Evolutionary conservation across 2,329 filamentous ascomycete species (phyloP).

Genomic region (Cordyceps tenuipes): DNA sequence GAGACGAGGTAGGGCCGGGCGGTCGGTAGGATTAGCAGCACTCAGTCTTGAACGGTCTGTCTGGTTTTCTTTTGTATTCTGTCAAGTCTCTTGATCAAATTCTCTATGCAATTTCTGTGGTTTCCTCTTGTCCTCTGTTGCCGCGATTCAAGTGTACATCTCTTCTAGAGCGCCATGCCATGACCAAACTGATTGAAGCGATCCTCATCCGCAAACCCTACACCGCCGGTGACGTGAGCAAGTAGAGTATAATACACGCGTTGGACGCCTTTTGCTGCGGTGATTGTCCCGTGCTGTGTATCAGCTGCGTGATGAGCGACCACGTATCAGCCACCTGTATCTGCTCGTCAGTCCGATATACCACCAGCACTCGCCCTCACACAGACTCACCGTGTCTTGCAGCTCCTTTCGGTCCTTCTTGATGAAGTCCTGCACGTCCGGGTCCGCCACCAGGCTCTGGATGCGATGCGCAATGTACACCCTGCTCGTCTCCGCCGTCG

Average conservation of each 20-base stretch:
- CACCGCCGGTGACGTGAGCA: conserved; percentile 1
- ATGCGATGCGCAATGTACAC: conserved; percentile 8
- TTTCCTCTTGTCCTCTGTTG: not conserved
- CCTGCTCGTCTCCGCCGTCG: not conserved
- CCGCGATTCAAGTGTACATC: not conserved
- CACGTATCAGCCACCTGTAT: conserved; percentile 1
- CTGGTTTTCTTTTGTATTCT: not conserved
- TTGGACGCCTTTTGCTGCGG: conserved; percentile 3
- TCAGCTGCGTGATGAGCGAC: conserved; percentile 5
- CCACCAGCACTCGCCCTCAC: not conserved
- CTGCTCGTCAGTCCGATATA: not conserved
- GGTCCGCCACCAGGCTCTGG: not conserved
- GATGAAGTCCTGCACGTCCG: conserved; percentile 5
- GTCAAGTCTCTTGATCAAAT: not conserved
- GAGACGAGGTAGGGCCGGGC: not conserved
- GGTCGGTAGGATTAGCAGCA: not conserved
- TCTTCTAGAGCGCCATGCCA: not conserved
- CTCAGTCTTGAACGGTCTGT: not conserved
- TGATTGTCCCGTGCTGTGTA: conserved; percentile 7
- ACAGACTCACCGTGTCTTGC: not conserved
- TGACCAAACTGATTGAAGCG: not conserved
- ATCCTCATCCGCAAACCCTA: not conserved
- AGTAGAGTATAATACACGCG: conserved; percentile 6
- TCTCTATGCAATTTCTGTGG: not conserved
- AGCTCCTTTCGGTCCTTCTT: conserved; percentile 6